A percentile compares a stretch with the other conserved stretches of the same genome.
Evolutionary conservation across 768 basidiomycete species (phyloP).

Genomic region (Leccinellum luteum): DNA sequence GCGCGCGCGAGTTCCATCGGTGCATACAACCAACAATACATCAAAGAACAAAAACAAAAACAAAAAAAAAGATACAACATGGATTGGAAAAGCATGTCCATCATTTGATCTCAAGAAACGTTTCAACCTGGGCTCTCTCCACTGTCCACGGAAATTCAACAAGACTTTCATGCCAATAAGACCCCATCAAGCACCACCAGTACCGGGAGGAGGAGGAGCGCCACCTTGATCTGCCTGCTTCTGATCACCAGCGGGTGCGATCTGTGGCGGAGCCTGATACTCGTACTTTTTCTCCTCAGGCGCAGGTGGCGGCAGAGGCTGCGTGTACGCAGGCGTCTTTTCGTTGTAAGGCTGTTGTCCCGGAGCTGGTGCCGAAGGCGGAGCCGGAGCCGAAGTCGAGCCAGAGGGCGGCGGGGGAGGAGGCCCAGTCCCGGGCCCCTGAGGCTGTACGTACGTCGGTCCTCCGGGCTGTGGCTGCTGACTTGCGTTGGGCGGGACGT

Average conservation of each 20-base stretch:
- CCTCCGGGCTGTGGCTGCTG: not conserved
- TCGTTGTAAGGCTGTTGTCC: not conserved
- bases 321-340: not conserved
- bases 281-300: not conserved
- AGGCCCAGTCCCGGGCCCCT: not conserved
- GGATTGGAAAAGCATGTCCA: not conserved
- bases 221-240: constrained; percentile 1
- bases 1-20: not conserved
- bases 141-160: not conserved
- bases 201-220: not conserved
- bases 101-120: not conserved
- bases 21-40: not conserved
- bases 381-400: not conserved
- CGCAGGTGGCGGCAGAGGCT: not conserved
- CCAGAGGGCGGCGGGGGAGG: not conserved
- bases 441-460: not conserved
- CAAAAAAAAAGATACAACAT: not conserved
- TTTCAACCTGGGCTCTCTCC: not conserved
- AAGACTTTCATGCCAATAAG: too few relatives aligned
- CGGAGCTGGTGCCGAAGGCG: not conserved
- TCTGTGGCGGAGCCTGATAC: not conserved
- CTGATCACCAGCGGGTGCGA: constrained; percentile 4
- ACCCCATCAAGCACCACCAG: not conserved
- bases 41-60: too few relatives aligned
- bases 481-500: not conserved